A percentile compares a stretch with the other conserved stretches of the same genome.
These are phyloP conservation scores for Bolboschoenus planiculmis DNA, from an alignment of 176 grass and related monocot genomes.

Conservation along the genomic window DNA sequence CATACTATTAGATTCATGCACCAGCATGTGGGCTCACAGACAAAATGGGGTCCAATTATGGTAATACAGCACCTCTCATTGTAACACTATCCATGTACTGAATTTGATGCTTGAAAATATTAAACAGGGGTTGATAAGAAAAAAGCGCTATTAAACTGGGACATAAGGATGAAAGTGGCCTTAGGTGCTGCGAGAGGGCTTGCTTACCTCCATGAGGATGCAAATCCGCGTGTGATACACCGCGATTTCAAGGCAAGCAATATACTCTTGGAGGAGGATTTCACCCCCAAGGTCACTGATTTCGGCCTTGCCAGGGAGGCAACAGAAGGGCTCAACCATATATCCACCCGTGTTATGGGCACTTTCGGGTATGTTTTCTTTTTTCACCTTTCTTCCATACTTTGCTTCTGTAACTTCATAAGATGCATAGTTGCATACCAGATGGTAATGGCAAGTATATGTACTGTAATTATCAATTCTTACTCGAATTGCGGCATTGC, in stretches of 20 bases:
- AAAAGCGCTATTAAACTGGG: constrained; percentile 73
- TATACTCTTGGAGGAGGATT: constrained; percentile 91
- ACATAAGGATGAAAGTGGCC: constrained; percentile 84
- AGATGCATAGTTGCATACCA: neutral
- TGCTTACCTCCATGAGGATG: constrained; percentile 92
- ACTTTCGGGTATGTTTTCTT: constrained; percentile 76
- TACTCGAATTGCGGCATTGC: neutral
- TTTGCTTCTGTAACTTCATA: neutral
- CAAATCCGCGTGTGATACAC: constrained; percentile 96
- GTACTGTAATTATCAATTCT: neutral
- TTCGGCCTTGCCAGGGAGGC: constrained; percentile 96
- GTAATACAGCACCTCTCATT: neutral
- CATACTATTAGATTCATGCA: neutral
- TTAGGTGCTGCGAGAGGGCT: constrained; percentile 92
- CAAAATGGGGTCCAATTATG: neutral
- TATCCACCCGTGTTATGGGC: constrained; percentile 90
- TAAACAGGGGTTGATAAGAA: constrained; percentile 64
- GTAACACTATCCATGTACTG: neutral
- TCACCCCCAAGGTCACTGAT: constrained; percentile 93
- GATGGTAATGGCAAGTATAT: neutral
- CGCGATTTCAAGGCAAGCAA: constrained; percentile 95
- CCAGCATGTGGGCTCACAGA: neutral
- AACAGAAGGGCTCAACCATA: constrained; percentile 63
- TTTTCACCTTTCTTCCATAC: neutral
- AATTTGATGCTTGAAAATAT: neutral